Percentiles rank a stretch among this genome's conserved stretches.
Evolutionary conservation across 2,329 filamentous ascomycete species (phyloP).

Genomic region (Aspergillus sergii): DNA sequence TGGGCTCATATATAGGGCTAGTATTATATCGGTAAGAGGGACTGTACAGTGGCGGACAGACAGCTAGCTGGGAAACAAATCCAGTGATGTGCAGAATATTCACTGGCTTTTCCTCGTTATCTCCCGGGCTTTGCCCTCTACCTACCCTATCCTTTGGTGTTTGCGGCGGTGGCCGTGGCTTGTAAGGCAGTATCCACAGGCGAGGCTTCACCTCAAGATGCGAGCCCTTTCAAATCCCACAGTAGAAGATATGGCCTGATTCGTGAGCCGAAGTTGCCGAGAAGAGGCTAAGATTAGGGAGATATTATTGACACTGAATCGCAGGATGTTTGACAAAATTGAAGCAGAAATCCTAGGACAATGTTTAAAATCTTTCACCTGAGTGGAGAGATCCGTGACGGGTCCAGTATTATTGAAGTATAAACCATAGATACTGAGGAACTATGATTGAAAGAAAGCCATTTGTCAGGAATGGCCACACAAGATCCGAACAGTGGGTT

Average conservation of each 20-base stretch:
- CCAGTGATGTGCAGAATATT: background rate
- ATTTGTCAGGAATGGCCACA: background rate
- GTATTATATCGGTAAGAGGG: background rate
- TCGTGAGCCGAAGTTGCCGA: background rate
- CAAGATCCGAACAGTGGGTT: background rate
- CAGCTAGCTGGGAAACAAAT: background rate
- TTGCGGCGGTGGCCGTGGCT: background rate
- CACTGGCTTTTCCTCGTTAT: background rate
- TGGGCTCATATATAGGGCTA: background rate
- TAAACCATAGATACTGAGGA: background rate
- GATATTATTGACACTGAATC: background rate
- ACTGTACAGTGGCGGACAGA: background rate
- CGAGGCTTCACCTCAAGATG: background rate
- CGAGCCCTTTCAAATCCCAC: background rate
- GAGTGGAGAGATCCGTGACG: background rate
- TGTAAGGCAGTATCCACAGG: background rate
- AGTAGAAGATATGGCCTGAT: background rate
- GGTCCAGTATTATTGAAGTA: background rate
- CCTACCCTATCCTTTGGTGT: background rate
- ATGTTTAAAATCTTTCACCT: background rate
- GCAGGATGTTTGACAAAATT: background rate
- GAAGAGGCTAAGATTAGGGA: background rate
- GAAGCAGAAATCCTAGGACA: background rate
- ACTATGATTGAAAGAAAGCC: slow-evolving; percentile 1
- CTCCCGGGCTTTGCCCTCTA: background rate